Evolutionary conservation across 441 rosid genomes (phyloP).

Genomic region (Brassica balearica): DNA sequence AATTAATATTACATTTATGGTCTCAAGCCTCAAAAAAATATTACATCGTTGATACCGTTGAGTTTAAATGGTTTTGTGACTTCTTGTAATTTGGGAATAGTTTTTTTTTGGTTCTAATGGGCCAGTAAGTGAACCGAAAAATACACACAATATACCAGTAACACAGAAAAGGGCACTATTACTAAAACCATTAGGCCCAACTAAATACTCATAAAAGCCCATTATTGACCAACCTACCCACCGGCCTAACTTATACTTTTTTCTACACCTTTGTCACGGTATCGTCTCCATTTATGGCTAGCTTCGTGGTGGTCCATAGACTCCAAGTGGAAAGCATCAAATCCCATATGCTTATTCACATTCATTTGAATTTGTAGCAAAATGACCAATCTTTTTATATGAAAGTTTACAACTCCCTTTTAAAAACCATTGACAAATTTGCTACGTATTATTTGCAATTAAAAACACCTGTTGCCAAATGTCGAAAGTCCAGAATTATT

Average conservation of each 20-base stretch:
- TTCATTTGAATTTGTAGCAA: background rate
- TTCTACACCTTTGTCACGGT: background rate
- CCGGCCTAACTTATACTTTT: constrained; percentile 21
- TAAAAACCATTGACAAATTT: background rate
- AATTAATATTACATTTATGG: background rate
- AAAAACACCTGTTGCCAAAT: constrained; percentile 43
- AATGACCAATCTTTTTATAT: background rate
- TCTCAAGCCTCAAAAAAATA: background rate
- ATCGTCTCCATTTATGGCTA: constrained; percentile 23
- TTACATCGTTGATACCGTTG: background rate
- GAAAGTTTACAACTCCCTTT: background rate
- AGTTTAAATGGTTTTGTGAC: background rate
- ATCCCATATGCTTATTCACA: constrained; percentile 22
- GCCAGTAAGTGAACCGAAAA: background rate
- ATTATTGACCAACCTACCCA: constrained; percentile 31
- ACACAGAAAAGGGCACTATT: background rate
- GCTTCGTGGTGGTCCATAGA: constrained; percentile 37
- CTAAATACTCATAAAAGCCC: background rate
- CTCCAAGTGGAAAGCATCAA: constrained; percentile 29
- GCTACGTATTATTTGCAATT: constrained; percentile 18
- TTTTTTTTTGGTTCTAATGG: background rate
- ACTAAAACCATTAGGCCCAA: background rate
- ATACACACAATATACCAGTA: background rate
- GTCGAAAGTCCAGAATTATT: constrained; percentile 31
- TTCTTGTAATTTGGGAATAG: background rate